Evolutionary conservation across 129 eudicot genomes (phyloP).

Genomic region (Deinandra increscens): DNA sequence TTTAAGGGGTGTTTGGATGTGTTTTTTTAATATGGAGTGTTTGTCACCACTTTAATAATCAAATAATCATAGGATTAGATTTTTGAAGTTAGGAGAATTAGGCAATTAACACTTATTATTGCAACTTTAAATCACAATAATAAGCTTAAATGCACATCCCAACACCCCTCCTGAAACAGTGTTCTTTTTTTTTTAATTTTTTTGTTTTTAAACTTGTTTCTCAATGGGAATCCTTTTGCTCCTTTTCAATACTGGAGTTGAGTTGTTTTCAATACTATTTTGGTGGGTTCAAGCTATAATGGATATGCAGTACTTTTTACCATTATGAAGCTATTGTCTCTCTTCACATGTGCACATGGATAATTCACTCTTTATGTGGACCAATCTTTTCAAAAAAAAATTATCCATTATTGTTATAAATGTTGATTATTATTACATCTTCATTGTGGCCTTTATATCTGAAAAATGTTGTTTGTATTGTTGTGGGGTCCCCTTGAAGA

Average conservation of each 20-base stretch:
- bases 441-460: background rate
- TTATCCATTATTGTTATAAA: background rate
- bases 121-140: background rate
- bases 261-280: conserved; percentile 17
- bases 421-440: conserved; percentile 1
- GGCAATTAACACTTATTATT: background rate
- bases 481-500: conserved; percentile 15
- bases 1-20: conserved; percentile 3
- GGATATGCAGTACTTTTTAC: conserved; percentile 5
- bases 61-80: background rate
- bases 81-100: background rate
- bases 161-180: background rate
- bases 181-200: too few species aligned
- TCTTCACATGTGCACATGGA: conserved; percentile 10
- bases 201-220: too few species aligned
- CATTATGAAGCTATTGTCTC: conserved; percentile 15
- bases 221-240: background rate
- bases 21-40: background rate
- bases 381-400: conserved; percentile 11
- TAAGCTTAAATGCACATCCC: conserved; percentile 1
- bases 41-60: background rate
- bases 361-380: conserved; percentile 5
- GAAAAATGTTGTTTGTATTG: conserved; percentile 15
- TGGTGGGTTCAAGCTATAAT: conserved; percentile 25
- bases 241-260: background rate